Evolutionary conservation across 495 filamentous ascomycete species (phyloP), one percentile per base, ranked within the genome.

Genomic region (Chaetomium fimeti): DNA sequence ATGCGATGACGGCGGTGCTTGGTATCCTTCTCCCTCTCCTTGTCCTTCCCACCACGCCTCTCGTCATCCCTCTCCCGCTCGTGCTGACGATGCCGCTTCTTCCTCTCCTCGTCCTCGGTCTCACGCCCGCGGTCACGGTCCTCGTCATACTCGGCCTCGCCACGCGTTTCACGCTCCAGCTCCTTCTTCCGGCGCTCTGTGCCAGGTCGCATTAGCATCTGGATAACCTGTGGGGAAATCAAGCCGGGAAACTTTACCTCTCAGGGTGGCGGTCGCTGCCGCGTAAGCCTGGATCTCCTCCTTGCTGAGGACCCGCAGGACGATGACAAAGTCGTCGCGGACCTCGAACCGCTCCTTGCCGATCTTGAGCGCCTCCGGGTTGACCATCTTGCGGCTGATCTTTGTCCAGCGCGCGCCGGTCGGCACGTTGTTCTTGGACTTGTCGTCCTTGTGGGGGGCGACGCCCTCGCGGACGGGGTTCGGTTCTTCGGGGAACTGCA

Each of bases 371-470:
- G 91, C 91, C 61, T 87, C 88, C 0, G 91, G 91, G 68, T 92
- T 96, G 68, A 96, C 91, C 59, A 93, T 81, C 58, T 87, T 84
- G 29, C 91, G 84, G 74, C 87, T 89, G 71, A 96, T 90, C 80
- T 93, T 96, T 45, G 91, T 96, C 91, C 91, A 96, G 51, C 90
- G 83, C 5, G 91, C 91, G 40, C 87, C 88, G 0, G 86, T 79
- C 7, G 91, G 91, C 60, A 93, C 90, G 25, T 87, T 85, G 52
- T 77, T 77, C 68, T 81, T 83, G 65, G 87, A 89, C 75, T 91
- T 91, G 55, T 89, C 87, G 58, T 92, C 90, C 75, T 93, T 94
- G 71, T 92, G 83, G 18, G 91, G 91, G 5, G 91, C 90, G 16
- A 94, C 91, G n/a, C 91, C 91, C 71, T 95, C 91, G 28, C 91